Percentiles rank a stretch among this genome's conserved stretches.
phyloP scores from a whole-genome alignment of 306 rosid species.

The Quercus agrifolia region DNA sequence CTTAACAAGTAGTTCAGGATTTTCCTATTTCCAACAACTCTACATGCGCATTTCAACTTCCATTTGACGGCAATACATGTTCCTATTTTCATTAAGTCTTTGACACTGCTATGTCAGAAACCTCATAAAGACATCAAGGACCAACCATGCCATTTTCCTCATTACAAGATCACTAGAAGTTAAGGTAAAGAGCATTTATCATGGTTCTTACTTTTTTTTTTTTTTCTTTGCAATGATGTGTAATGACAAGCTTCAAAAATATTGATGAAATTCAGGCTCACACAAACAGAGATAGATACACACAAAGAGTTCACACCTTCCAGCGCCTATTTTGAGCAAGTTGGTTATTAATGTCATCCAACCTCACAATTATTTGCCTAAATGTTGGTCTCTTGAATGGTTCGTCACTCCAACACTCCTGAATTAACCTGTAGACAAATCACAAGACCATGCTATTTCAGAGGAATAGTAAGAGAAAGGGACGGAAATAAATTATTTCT shows the following conservation, averaged over 20 bases:
- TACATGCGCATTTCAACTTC: background rate
- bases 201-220: background rate
- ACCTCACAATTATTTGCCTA: conserved; percentile 35
- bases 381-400: conserved; percentile 47
- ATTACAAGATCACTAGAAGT: background rate
- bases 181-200: background rate
- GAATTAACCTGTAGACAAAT: conserved; percentile 35
- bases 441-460: background rate
- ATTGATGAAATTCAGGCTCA: background rate
- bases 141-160: background rate
- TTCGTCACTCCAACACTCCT: conserved; percentile 47
- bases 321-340: conserved; percentile 28
- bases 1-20: background rate
- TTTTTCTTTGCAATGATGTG: background rate
- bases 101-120: background rate
- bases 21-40: background rate
- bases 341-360: conserved; percentile 30
- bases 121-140: background rate
- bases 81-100: background rate
- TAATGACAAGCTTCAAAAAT: background rate
- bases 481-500: background rate
- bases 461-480: background rate
- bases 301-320: conserved; percentile 38
- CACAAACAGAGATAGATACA: background rate
- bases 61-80: background rate